Conservation (phyloP, 305 asterid species). For the Stenogyne calaminthoides region DNA sequence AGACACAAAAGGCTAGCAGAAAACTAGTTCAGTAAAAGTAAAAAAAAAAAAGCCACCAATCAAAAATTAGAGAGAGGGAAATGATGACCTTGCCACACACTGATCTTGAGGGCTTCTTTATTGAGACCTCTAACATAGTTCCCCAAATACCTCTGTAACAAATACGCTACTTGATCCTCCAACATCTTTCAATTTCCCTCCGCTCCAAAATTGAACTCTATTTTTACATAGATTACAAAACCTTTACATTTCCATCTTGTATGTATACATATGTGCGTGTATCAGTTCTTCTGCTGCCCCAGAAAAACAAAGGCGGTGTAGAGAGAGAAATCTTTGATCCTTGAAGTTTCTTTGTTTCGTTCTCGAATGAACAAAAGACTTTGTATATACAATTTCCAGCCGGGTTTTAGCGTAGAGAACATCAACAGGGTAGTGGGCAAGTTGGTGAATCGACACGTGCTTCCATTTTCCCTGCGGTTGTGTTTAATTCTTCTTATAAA, state of each 20-base stretch:
- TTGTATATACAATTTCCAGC: not conserved
- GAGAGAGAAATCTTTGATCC: not conserved
- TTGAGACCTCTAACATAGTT: slow-evolving; percentile 92
- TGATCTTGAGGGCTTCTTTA: slow-evolving; percentile 95
- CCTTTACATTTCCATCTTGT: not conserved
- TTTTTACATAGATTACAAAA: not conserved
- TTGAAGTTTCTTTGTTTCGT: not conserved
- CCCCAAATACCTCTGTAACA: slow-evolving; percentile 88
- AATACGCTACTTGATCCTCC: slow-evolving; percentile 96
- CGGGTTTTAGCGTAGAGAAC: not conserved
- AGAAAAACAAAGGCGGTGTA: slow-evolving; percentile 3
- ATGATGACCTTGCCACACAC: slow-evolving; percentile 90
- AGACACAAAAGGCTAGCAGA: not conserved
- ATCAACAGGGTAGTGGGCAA: not conserved
- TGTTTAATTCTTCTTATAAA: not conserved
- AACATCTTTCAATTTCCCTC: slow-evolving; percentile 55
- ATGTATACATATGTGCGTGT: not conserved
- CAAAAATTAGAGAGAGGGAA: slow-evolving; percentile 4
- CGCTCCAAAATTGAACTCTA: slow-evolving; percentile 7
- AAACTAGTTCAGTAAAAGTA: not conserved
- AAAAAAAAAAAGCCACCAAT: not conserved
- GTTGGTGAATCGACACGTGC: not conserved
- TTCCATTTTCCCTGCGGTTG: not conserved
- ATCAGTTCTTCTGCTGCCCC: not conserved
- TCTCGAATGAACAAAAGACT: slow-evolving; percentile 1